phyloP scores from a whole-genome alignment of 1,139 yeast genomes.

The Taphrina wiesneri region DNA sequence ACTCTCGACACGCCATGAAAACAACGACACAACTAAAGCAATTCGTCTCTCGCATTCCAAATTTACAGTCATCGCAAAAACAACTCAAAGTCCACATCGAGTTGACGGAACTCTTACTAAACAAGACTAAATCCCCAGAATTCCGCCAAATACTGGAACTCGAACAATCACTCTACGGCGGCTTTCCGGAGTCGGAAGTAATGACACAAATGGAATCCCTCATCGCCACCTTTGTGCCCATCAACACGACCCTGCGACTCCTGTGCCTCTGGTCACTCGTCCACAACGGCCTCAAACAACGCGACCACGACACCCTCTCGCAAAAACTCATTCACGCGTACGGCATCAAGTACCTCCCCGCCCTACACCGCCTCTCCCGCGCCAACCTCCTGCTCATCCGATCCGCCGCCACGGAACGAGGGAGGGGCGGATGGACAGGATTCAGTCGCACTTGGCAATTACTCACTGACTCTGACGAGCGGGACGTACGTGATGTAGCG shows the following conservation, averaged over 20 bases:
- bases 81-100: conserved; percentile 68
- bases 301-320: conserved; percentile 56
- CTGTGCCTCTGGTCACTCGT: conserved; percentile 59
- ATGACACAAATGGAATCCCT: conserved; percentile 55
- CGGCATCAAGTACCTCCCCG: conserved; percentile 56
- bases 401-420: conserved; percentile 36
- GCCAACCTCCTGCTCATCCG: conserved; percentile 47
- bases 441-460: conserved; percentile 41
- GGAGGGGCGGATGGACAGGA: conserved; percentile 25
- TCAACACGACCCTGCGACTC: conserved; percentile 52
- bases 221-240: conserved; percentile 51
- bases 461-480: conserved; percentile 34
- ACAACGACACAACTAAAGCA: conserved; percentile 66
- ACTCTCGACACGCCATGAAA: conserved; percentile 59
- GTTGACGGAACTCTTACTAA: conserved; percentile 68
- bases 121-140: conserved; percentile 53
- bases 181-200: conserved; percentile 58
- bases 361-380: conserved; percentile 49
- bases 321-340: conserved; percentile 58
- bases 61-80: conserved; percentile 66
- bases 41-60: conserved; percentile 70
- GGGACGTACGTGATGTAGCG: conserved; percentile 42
- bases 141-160: conserved; percentile 63
- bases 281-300: conserved; percentile 65
- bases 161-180: conserved; percentile 70